Conservation (phyloP, 495 filamentous ascomycete genomes). For the Astrothelium subdiscretum region DNA sequence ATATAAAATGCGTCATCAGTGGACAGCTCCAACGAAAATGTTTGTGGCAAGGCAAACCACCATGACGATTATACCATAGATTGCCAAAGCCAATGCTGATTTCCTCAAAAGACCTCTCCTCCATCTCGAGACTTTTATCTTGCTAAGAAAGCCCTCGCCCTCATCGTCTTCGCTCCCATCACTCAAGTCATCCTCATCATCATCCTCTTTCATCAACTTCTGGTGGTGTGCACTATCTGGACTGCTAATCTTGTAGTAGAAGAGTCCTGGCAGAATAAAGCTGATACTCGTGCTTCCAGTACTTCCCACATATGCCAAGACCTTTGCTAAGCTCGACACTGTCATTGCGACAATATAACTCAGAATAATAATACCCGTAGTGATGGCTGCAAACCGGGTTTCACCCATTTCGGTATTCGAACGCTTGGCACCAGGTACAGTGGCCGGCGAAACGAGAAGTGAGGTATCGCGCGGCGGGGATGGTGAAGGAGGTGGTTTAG, state of each 20-base stretch:
- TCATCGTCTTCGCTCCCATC: conserved; percentile 9
- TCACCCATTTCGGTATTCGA: conserved; percentile 58
- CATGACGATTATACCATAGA: conserved; percentile 86
- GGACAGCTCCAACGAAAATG: conserved; percentile 43
- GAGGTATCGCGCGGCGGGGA: conserved; percentile 4
- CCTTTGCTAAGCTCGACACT: conserved; percentile 76
- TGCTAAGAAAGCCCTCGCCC: conserved; percentile 12
- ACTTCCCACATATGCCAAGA: conserved; percentile 88
- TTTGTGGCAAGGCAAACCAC: conserved; percentile 76
- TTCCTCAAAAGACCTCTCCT: conserved; percentile 51
- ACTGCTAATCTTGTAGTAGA: conserved; percentile 94
- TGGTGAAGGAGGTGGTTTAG: background rate
- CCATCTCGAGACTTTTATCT: conserved; percentile 36
- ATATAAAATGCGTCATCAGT: background rate
- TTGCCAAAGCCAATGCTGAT: conserved; percentile 59
- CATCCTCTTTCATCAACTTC: conserved; percentile 73
- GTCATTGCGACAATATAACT: conserved; percentile 83
- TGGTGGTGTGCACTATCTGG: conserved; percentile 77
- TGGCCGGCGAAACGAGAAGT: conserved; percentile 1
- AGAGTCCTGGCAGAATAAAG: conserved; percentile 89
- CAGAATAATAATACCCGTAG: conserved; percentile 68
- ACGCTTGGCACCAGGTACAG: conserved; percentile 8
- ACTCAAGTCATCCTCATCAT: conserved; percentile 37
- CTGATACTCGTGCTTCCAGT: conserved; percentile 90
- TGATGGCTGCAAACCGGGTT: conserved; percentile 78